A percentile compares a stretch with the other conserved stretches of the same genome.
These are phyloP conservation scores for Xylaria acuta DNA, from an alignment of 495 filamentous ascomycete genomes.

Conservation along the genomic window DNA sequence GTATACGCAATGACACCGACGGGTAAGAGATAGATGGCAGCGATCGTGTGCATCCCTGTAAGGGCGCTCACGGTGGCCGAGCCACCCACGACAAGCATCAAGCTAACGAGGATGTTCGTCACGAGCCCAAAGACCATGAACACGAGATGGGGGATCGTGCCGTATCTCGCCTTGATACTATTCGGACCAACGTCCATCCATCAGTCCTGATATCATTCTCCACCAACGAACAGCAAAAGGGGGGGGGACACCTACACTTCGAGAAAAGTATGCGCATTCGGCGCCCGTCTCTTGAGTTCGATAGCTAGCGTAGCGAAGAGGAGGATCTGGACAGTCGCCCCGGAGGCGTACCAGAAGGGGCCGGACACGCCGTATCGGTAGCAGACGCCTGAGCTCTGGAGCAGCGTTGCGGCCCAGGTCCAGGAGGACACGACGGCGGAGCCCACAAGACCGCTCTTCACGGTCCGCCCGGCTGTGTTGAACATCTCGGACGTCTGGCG, in stretches of 20 bases:
- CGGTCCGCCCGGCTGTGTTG: conserved; percentile 89
- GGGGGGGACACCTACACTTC: conserved; percentile 70
- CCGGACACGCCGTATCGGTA: conserved; percentile 93
- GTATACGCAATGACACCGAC: conserved; percentile 85
- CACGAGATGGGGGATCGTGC: conserved; percentile 70
- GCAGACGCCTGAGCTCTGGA: conserved; percentile 86
- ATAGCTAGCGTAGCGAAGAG: conserved; percentile 94
- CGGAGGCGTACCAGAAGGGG: conserved; percentile 85
- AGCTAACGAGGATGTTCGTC: conserved; percentile 85
- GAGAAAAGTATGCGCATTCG: conserved; percentile 87
- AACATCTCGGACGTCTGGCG: conserved; percentile 98
- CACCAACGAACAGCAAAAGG: conserved; percentile 44
- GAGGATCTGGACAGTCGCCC: conserved; percentile 76
- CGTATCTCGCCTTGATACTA: conserved; percentile 57
- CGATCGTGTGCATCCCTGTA: conserved; percentile 85
- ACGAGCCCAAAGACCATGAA: conserved; percentile 83
- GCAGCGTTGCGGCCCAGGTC: conserved; percentile 88
- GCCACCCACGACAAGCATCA: conserved; percentile 92
- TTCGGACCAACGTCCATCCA: background rate
- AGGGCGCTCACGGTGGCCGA: conserved; percentile 84
- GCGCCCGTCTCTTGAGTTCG: conserved; percentile 85
- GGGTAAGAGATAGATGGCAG: conserved; percentile 89
- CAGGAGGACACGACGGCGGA: conserved; percentile 94
- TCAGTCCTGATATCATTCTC: conserved; percentile 23
- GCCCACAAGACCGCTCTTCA: conserved; percentile 93